Base-by-base conservation (phyloP, 2,329 filamentous ascomycete genomes). In the Alternaria postmessia region DNA sequence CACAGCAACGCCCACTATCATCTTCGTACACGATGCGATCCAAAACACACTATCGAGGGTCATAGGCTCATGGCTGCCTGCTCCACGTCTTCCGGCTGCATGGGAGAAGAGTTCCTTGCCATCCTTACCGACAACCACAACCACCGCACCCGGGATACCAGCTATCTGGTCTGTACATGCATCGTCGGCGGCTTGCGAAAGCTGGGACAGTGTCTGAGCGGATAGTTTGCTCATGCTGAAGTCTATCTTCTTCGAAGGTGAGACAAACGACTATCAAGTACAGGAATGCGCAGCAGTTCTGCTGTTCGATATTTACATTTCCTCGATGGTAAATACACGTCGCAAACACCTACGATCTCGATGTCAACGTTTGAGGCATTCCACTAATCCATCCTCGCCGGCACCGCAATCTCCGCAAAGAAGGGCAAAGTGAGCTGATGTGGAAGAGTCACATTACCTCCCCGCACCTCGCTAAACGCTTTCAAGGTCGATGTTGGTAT, bases 21-120 rank as follows among this genome's bases (percentile, higher is more conserved):
- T 22, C 24, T 54, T 54, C n/a, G 43, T 47, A 42, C 18, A 55
- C 44, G 57, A 55, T 20, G 36, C 28, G 18, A 55, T 55, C 16
- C n/a, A 42, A 16, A 49, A 55, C 14, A 39, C 24, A 9, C 26
- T 49, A 20, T 55, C 28, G 30, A 59, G 57, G 14, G 28, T 49
- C 51, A 43, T 55, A 18, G 36, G 36, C 46, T 38, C 38, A 18
- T 55, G 24, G 24, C 26, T 49, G 26, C 43, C 43, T 44, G 44
- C 4, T 16, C 51, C 44, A 16, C 36, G 18, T 24, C 22, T n/a
- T 28, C 43, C 34, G 14, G 51, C 38, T 38, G 34, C 43, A n/a
- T 41, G 26, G 14, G 14, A 22, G 36, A 54, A 48, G 26, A 30
- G 20, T 12, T 41, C 30, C n/a, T 49, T 20, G 55, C 53, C 49